Base-by-base conservation (phyloP, 345 rosid species). In the Acer saccharum region DNA sequence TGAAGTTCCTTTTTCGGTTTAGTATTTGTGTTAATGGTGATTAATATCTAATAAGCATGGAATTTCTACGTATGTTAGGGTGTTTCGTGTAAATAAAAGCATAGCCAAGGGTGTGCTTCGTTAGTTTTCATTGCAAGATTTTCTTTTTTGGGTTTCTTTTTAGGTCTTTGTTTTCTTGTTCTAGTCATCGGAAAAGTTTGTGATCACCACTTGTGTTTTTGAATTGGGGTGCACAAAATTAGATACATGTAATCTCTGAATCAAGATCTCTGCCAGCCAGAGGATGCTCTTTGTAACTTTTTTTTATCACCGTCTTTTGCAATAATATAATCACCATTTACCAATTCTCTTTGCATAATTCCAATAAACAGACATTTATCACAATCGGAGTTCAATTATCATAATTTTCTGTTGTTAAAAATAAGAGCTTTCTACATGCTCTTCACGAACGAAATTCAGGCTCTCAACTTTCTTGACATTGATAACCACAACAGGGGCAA, bases 171-270 rank as follows among this genome's bases (percentile, higher is more conserved):
- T 16, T 25, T 29, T 58, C 43, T 44, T 7, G 10, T 44, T 12
- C 12, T 65, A 12, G 10, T 29, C 21, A 4, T 65, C 11, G 13
- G 69, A 55, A 23, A 60, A 14, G 57, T 39, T 50, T 61, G 77
- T 80, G 80, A 65, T 64, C 77, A 74, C 77, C 77, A 44, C 80
- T 72, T 75, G 79, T 17, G 83, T 82, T 86, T 84, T 88, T 81
- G 21, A 71, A 73, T 27, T 44, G 84, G 83, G 82, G 86, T 75
- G 78, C 68, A 25, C 77, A 10, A 35, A 4, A 35, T 35, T 35
- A 35, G 39, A 35, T 35, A 62, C 13, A 50, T 46, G 41, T 4
- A 62, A 44, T 67, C 68, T 62, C 50, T 73, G 69, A 44, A 57
- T 57, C 21, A 14, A 13, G n/a, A 13, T 6, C 2, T 17, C 39